Evolutionary conservation across 1,284 basidiomycete genomes (phyloP).

Genomic region (Puccinia coronata): DNA sequence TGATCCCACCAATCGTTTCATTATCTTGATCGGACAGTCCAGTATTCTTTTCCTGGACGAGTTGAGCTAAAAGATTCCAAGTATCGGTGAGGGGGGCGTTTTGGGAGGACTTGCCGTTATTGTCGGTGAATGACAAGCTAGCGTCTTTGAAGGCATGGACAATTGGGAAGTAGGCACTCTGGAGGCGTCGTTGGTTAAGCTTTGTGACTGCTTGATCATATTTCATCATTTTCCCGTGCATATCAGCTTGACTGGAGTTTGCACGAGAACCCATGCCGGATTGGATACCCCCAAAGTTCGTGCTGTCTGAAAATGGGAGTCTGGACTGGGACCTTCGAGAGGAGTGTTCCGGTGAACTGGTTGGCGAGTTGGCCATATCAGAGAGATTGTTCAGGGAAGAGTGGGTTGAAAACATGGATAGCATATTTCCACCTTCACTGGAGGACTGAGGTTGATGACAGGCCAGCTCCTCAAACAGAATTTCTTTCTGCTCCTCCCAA

Average conservation of each 20-base stretch:
- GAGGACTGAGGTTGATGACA: constrained; percentile 61
- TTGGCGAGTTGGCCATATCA: constrained; percentile 30
- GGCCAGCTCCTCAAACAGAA: constrained; percentile 86
- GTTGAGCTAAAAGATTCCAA: constrained; percentile 61
- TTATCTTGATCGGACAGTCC: constrained; percentile 48
- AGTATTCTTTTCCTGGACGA: constrained; percentile 62
- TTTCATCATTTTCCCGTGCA: constrained; percentile 90
- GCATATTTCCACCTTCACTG: not conserved
- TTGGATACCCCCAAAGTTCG: constrained; percentile 40
- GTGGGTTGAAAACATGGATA: constrained; percentile 50
- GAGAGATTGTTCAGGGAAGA: constrained; percentile 41
- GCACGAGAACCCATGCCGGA: constrained; percentile 48
- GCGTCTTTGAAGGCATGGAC: constrained; percentile 71
- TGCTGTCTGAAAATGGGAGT: constrained; percentile 43
- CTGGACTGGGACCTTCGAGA: constrained; percentile 49
- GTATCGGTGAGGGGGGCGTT: constrained; percentile 59
- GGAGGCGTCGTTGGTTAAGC: constrained; percentile 71
- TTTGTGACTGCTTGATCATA: constrained; percentile 78
- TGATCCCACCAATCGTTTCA: constrained; percentile 49
- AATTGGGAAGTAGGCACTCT: constrained; percentile 72
- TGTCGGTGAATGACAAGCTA: constrained; percentile 59
- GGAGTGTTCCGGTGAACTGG: constrained; percentile 36
- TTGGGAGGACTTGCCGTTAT: constrained; percentile 50
- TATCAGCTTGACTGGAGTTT: constrained; percentile 63
- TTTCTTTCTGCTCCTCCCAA: constrained; percentile 86